Evolutionary conservation across 139 green algal species (phyloP).

Genomic region (Dunaliella primolecta): DNA sequence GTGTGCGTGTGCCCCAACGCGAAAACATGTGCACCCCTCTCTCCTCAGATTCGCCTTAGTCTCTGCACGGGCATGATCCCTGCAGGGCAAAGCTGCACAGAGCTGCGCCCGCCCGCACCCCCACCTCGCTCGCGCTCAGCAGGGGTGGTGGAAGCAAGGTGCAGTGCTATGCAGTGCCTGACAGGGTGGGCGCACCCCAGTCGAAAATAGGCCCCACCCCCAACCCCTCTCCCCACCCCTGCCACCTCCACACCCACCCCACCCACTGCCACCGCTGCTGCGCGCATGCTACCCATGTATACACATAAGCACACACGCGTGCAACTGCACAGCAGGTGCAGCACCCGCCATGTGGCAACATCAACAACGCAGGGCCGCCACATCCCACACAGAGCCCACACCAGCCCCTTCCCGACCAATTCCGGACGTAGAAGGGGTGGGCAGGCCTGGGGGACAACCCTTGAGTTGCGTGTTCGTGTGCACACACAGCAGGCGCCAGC

Average conservation of each 20-base stretch:
- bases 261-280: background rate
- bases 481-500: background rate
- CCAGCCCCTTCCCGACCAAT: too few species aligned
- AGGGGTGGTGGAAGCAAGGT: too few species aligned
- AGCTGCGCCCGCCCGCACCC: background rate
- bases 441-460: background rate
- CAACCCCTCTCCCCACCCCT: background rate
- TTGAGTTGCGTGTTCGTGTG: too few species aligned
- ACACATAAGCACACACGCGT: too few species aligned
- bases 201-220: too few species aligned
- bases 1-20: too few species aligned
- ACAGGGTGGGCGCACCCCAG: background rate
- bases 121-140: too few species aligned
- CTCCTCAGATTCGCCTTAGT: constrained; percentile 32
- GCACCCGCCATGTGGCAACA: background rate
- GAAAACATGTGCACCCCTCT: too few species aligned
- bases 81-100: background rate
- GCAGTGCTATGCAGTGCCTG: background rate
- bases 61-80: background rate
- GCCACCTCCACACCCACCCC: background rate
- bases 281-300: background rate
- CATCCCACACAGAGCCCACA: background rate
- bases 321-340: background rate
- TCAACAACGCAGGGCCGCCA: background rate
- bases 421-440: too few species aligned